Base-by-base conservation (phyloP, 2,329 filamentous ascomycete species). In the Cytospora leucostoma region DNA sequence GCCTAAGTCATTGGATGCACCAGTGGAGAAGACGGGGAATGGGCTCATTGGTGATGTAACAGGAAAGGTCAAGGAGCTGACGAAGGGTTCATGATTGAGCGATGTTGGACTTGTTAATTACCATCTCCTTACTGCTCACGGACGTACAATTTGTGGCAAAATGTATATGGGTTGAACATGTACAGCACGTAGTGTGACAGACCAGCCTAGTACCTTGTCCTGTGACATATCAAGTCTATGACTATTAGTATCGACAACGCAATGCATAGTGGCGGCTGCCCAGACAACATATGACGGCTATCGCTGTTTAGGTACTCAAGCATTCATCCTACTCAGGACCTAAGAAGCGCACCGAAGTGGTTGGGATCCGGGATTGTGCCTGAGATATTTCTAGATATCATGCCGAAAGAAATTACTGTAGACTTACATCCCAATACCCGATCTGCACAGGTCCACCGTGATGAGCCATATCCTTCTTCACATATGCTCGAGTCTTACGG, bases 21-120 rank as follows among this genome's bases (percentile, higher is more conserved):
- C 53, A 3, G 59, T 56, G 38, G 65, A 66, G 60, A 67, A 70
- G 49, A 59, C 58, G 54, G 51, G 11, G 37, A 65, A 61, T 17
- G 70, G 73, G 27, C 68, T 74, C 8, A 67, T 75, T 44, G 70
- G 73, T 15, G 71, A 74, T 52, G 65, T 76, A 35, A 69, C 70
- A n/a, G 69, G 71, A 5, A 74, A 78, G 68, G 69, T 77, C 4
- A 74, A 77, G 64, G 67, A 71, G 59, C 70, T 75, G 11, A 72
- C 71, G 33, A 73, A 73, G 21, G 58, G 51, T 17, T 37, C 60
- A 62, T 62, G 49, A 62, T 19, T 40, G 1, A 51, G 5, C 33
- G 53, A 62, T 13, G 27, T n/a, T 44, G 40, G 17, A 19, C 40
- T 19, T 44, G 19, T 35, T 32, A 21, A 49, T 21, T 44, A 35